phyloP scores from a whole-genome alignment of 1,139 yeast genomes.

The Spathaspora sp. region DNA sequence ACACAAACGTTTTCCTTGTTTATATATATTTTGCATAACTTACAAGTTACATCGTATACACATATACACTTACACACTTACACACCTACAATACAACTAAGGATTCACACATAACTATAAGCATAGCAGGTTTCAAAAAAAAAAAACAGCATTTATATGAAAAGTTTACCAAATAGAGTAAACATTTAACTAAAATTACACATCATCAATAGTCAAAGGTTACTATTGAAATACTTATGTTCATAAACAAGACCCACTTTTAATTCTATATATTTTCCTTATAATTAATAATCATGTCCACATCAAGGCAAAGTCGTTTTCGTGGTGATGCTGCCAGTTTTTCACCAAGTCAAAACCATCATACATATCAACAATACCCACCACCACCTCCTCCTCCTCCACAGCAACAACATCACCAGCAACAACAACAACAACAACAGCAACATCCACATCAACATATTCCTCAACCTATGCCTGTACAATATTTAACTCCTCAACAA shows the following conservation, averaged over 20 bases:
- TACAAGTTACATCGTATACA: too few species aligned
- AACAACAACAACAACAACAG: slow-evolving; percentile 13
- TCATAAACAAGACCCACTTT: neutral
- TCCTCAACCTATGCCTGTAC: slow-evolving; percentile 13
- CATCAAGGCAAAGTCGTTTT: slow-evolving; percentile 35
- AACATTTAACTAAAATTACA: too few species aligned
- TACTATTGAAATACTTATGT: neutral
- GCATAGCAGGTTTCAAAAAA: too few species aligned
- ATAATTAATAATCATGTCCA: neutral
- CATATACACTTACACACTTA: neutral
- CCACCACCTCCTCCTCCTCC: slow-evolving; percentile 11
- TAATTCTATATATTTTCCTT: neutral
- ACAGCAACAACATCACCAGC: slow-evolving; percentile 10
- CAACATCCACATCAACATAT: slow-evolving; percentile 19
- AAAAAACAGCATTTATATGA: too few species aligned
- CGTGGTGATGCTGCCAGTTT: slow-evolving; percentile 46
- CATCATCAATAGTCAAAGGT: neutral
- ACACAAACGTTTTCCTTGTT: neutral
- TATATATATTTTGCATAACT: neutral
- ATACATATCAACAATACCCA: slow-evolving; percentile 10
- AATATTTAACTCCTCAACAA: slow-evolving; percentile 15
- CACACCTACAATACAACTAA: neutral
- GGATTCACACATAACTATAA: too few species aligned
- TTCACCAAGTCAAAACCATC: slow-evolving; percentile 30
- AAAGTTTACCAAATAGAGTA: too few species aligned